phyloP scores from a whole-genome alignment of 257 asterid genomes.

The Fraxinus excelsior region DNA sequence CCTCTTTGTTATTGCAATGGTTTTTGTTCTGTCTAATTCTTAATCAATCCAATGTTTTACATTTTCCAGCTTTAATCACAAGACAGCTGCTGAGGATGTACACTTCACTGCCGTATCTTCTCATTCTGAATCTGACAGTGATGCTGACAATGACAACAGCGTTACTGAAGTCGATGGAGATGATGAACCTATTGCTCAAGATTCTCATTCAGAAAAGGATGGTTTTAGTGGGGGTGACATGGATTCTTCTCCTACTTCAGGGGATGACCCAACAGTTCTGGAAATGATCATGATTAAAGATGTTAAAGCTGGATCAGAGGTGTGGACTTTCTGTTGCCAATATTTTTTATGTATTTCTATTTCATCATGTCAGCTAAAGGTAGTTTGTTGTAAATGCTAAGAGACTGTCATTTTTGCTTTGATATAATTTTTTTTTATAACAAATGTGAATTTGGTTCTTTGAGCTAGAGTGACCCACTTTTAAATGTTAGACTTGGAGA shows the following conservation, averaged over 20 bases:
- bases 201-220: conserved; percentile 36
- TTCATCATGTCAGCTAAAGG: background rate
- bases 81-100: conserved; percentile 89
- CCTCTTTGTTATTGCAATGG: conserved; percentile 10
- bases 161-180: conserved; percentile 35
- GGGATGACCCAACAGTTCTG: conserved; percentile 50
- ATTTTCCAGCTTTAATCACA: conserved; percentile 82
- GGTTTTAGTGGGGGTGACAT: conserved; percentile 38
- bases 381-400: background rate
- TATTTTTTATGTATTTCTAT: conserved; percentile 7
- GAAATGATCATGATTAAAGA: conserved; percentile 83
- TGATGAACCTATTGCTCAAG: conserved; percentile 34
- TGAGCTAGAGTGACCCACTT: background rate
- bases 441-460: background rate
- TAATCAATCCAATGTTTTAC: conserved; percentile 24
- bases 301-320: conserved; percentile 83
- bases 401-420: background rate
- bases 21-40: conserved; percentile 16
- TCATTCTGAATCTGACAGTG: conserved; percentile 51
- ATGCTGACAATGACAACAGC: conserved; percentile 29
- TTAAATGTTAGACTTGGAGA: background rate
- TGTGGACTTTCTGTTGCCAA: conserved; percentile 30
- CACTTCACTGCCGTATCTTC: conserved; percentile 71
- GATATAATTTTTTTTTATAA: background rate
- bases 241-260: conserved; percentile 52